These are phyloP conservation scores for Zalaria obscura DNA, from an alignment of 2,329 filamentous ascomycete genomes.

Conservation along the genomic window DNA sequence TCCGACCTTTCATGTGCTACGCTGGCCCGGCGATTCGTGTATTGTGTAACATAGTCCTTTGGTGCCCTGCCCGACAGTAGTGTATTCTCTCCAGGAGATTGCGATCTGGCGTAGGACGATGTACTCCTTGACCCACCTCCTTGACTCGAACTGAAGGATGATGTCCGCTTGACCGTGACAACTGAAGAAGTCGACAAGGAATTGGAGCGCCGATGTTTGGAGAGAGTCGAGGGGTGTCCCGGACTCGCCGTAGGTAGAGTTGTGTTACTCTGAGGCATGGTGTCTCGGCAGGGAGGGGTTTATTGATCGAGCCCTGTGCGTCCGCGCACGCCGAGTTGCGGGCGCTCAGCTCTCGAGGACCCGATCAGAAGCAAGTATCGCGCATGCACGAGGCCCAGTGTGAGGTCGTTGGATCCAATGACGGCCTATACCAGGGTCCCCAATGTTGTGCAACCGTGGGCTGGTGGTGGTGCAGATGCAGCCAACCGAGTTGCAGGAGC, in stretches of 20 bases:
- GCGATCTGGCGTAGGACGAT: constrained; percentile 8
- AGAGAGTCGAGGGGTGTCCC: not conserved
- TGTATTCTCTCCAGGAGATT: constrained; percentile 10
- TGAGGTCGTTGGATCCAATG: not conserved
- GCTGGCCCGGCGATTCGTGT: constrained; percentile 24
- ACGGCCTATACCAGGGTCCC: not conserved
- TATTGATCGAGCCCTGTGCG: not conserved
- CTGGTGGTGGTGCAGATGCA: not conserved
- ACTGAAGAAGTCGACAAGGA: constrained; percentile 30
- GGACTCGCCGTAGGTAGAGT: not conserved
- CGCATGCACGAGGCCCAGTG: not conserved
- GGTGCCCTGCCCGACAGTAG: constrained; percentile 9
- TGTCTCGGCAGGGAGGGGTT: not conserved
- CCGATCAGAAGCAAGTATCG: not conserved
- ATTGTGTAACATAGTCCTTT: constrained; percentile 8
- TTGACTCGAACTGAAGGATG: constrained; percentile 18
- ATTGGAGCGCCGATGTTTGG: constrained; percentile 13
- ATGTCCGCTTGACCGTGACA: constrained; percentile 26
- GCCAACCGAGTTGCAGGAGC: no score
- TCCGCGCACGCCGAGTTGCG: not conserved
- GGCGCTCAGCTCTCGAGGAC: not conserved
- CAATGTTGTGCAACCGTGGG: not conserved
- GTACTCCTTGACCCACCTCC: constrained; percentile 15
- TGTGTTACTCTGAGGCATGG: not conserved
- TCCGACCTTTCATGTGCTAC: constrained; percentile 22